Evolutionary conservation across 1,139 yeast species (phyloP), one percentile per base, ranked within the genome.

Genomic region (Lodderomyces margitis): DNA sequence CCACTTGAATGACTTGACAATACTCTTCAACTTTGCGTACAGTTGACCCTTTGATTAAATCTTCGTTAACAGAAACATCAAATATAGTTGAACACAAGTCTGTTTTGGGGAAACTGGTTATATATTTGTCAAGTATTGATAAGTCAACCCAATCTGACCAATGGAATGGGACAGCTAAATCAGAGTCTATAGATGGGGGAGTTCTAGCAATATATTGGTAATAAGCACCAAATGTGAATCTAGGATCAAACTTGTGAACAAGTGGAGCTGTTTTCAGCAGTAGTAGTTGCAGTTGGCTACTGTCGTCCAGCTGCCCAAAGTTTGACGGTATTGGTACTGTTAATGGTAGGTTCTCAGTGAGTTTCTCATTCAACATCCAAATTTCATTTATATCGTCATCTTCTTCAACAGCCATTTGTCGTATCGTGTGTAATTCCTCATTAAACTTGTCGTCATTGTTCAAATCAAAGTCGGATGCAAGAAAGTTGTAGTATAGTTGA

Each of bases 201-300:
- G 32, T 15, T 28, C 32, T 28, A 6, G 32, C 32, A 15, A 67
- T 48, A 42, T 60, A 55, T 38, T 66, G 55, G 38, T 64, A 61
- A 52, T 74, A 75, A 1, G 71, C 57, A 2, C 68, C 64, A 15
- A 74, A 44, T 4, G 80, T 74, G 47, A 76, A 62, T 27, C 81
- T 54, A 1, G 81, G 80, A 44, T 77, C 82, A 51, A 68, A 74
- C 1, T 74, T 74, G 44, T 62, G 71, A 7, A 66, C 45, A 28
- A 45, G 43, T 10, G 68, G 65, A 41, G 45, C 49, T 9, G 25
- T 21, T 23, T 23, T n/a, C 25, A 23, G 25, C 11, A 10, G 25
- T 23, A 9, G 25, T 9, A n/a, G n/a, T n/a, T n/a, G n/a, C n/a
- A n/a, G n/a, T n/a, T n/a, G n/a, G n/a, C n/a, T n/a, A n/a, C n/a